A percentile compares a stretch with the other conserved stretches of the same genome.
phyloP scores from a whole-genome alignment of 345 rosid genomes.

The Noccaea caerulescens region DNA sequence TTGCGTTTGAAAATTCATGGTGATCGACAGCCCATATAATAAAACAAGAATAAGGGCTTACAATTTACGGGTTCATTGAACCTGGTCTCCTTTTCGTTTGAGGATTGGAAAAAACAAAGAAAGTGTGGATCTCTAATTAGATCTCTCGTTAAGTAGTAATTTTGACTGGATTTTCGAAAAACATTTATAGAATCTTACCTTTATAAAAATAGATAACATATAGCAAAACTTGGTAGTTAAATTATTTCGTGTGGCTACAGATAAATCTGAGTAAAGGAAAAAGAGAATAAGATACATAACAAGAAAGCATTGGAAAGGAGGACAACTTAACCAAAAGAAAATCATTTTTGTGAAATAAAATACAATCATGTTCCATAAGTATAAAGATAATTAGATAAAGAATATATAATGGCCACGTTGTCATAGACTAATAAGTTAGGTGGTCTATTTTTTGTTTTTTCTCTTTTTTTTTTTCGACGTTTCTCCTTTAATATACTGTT shows the following conservation, averaged over 20 bases:
- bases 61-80: constrained; percentile 31
- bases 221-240: too few relatives aligned
- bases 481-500: too few relatives aligned
- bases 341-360: constrained; percentile 4
- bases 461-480: too few relatives aligned
- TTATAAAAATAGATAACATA: too few relatives aligned
- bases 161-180: too few relatives aligned
- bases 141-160: too few relatives aligned
- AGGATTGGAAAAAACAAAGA: neutral
- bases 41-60: neutral
- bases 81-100: constrained; percentile 30
- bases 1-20: constrained; percentile 33
- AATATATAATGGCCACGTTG: constrained; percentile 33
- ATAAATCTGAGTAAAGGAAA: too few relatives aligned
- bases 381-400: neutral
- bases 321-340: constrained; percentile 22
- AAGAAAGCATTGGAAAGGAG: constrained; percentile 1
- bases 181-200: too few relatives aligned
- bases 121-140: too few relatives aligned
- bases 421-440: neutral
- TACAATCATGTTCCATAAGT: constrained; percentile 25
- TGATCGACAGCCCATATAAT: neutral
- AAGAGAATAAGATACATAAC: neutral
- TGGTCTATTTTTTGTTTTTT: neutral
- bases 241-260: too few relatives aligned